A percentile compares a stretch with the other conserved stretches of the same genome.
Evolutionary conservation across 768 basidiomycete species (phyloP).

Genomic region (Termitomyces sp.): DNA sequence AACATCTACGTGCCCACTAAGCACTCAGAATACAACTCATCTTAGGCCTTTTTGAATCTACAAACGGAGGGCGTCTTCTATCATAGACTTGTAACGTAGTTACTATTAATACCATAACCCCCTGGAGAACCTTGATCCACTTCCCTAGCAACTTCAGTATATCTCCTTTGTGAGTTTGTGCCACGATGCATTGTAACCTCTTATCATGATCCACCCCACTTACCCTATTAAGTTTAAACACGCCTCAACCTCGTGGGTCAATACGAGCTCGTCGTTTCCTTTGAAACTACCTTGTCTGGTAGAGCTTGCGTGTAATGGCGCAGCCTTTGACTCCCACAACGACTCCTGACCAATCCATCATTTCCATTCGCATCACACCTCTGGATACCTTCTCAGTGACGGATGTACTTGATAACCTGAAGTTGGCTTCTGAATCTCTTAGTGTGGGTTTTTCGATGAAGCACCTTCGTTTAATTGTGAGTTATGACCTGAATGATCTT

Average conservation of each 20-base stretch:
- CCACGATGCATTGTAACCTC: not conserved
- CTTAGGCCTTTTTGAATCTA: not conserved
- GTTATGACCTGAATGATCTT: not conserved
- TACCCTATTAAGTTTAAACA: constrained; percentile 2
- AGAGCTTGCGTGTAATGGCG: constrained; percentile 6
- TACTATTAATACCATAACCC: constrained; percentile 1
- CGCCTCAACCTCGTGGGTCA: constrained; percentile 13
- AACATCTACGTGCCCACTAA: constrained; percentile 1
- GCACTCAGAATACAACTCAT: not conserved
- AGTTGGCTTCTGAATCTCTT: constrained; percentile 23
- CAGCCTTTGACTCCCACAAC: constrained; percentile 15
- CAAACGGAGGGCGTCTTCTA: not conserved
- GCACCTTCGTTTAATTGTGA: not conserved
- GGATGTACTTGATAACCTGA: constrained; percentile 18
- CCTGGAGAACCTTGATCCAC: not conserved
- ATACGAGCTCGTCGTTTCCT: constrained; percentile 5
- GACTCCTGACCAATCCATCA: not conserved
- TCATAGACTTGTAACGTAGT: not conserved
- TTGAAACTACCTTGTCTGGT: not conserved
- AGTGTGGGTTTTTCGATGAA: constrained; percentile 17
- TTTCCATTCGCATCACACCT: constrained; percentile 9
- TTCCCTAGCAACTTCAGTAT: not conserved
- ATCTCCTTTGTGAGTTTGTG: not conserved
- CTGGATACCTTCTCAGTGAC: constrained; percentile 6
- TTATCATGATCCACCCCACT: constrained; percentile 6